Conservation (phyloP, 371 early-diverging fungal species). For the Sporodiniella umbellata region DNA sequence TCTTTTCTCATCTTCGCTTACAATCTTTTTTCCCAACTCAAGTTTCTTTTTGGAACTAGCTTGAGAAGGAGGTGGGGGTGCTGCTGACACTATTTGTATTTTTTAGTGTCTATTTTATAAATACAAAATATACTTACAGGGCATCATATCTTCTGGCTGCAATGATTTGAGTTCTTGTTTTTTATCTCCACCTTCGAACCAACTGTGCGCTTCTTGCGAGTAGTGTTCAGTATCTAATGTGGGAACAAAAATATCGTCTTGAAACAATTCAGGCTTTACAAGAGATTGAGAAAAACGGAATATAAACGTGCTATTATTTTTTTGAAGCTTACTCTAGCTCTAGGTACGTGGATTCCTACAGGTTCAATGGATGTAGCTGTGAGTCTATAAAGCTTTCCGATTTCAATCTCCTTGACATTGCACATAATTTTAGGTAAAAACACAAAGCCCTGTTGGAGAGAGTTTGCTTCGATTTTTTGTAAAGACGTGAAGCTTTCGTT, state of each 20-base stretch:
- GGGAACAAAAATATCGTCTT: slow-evolving; percentile 80
- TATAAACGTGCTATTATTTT: background rate
- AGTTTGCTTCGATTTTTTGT: slow-evolving; percentile 57
- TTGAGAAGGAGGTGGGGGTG: slow-evolving; percentile 41
- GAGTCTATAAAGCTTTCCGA: slow-evolving; percentile 66
- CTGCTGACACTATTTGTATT: slow-evolving; percentile 29
- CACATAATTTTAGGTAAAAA: slow-evolving; percentile 65
- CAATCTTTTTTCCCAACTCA: slow-evolving; percentile 36
- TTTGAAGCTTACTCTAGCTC: slow-evolving; percentile 51
- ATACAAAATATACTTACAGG: slow-evolving; percentile 54
- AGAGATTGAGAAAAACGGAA: background rate
- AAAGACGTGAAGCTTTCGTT: slow-evolving; percentile 34
- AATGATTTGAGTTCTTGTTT: slow-evolving; percentile 37
- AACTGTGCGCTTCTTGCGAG: slow-evolving; percentile 48
- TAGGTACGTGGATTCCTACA: slow-evolving; percentile 71
- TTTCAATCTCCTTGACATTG: slow-evolving; percentile 65
- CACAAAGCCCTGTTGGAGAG: slow-evolving; percentile 66
- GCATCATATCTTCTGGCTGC: slow-evolving; percentile 58
- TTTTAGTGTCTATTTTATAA: too few relatives aligned
- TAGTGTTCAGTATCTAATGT: slow-evolving; percentile 58
- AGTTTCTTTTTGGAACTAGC: slow-evolving; percentile 33
- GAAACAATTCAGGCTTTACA: slow-evolving; percentile 74
- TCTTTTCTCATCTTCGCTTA: slow-evolving; percentile 37
- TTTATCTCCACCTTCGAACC: slow-evolving; percentile 49
- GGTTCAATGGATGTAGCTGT: slow-evolving; percentile 63